Percentiles rank a stretch among this genome's conserved stretches.
Evolutionary conservation across 73 alveolate species (phyloP).

Genomic region (Paramecium octaurelia): DNA sequence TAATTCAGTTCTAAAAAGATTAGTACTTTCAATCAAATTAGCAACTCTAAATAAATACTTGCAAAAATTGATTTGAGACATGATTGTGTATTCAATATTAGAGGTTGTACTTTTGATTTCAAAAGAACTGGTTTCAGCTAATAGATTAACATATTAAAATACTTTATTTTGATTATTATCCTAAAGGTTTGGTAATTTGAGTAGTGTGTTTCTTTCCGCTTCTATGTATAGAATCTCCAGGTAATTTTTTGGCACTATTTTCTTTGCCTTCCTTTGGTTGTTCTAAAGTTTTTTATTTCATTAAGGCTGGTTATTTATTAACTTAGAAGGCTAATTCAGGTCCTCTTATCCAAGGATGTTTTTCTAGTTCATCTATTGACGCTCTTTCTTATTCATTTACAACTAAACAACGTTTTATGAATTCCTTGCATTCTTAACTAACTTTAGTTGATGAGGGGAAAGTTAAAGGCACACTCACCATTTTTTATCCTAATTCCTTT

Average conservation of each 20-base stretch:
- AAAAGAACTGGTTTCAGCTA: slow-evolving; percentile 4
- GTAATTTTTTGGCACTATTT: background rate
- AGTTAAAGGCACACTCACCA: slow-evolving; percentile 47
- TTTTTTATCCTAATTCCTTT: slow-evolving; percentile 58
- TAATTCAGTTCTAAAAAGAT: background rate
- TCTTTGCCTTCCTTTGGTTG: background rate
- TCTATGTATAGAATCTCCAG: background rate
- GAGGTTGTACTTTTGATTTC: background rate
- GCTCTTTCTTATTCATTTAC: slow-evolving; percentile 52
- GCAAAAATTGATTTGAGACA: slow-evolving; percentile 53
- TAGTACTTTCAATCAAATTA: background rate
- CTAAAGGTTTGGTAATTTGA: background rate
- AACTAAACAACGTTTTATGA: slow-evolving; percentile 37
- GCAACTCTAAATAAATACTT: slow-evolving; percentile 51
- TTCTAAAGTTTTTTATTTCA: slow-evolving; percentile 24
- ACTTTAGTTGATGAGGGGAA: slow-evolving; percentile 44
- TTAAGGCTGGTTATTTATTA: background rate
- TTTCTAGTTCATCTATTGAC: slow-evolving; percentile 47
- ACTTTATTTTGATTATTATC: background rate
- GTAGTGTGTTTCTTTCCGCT: slow-evolving; percentile 24
- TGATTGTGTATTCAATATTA: slow-evolving; percentile 22
- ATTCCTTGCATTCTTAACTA: slow-evolving; percentile 57
- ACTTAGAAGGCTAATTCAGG: slow-evolving; percentile 28
- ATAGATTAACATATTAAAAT: background rate
- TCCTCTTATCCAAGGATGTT: slow-evolving; percentile 50